These are phyloP conservation scores for Punctularia strigosozonata DNA, from an alignment of 768 basidiomycete genomes.

Conservation along the genomic window DNA sequence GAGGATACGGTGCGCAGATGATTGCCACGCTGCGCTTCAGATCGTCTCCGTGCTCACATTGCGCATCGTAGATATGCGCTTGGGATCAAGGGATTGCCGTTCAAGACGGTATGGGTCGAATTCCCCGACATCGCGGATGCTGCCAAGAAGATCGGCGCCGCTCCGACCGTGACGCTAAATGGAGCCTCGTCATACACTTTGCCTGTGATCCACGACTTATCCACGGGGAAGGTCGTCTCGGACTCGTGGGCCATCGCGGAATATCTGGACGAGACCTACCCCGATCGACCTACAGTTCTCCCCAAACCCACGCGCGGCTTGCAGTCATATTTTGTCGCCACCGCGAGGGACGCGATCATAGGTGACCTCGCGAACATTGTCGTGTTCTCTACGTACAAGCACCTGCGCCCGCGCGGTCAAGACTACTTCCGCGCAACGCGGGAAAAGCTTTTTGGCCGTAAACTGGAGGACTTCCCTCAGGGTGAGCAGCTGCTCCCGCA, in stretches of 20 bases:
- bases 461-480: slow-evolving; percentile 25
- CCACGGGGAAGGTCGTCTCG: slow-evolving; percentile 15
- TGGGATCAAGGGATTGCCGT: slow-evolving; percentile 21
- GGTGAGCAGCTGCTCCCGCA: no score
- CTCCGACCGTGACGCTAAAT: slow-evolving; percentile 9
- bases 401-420: slow-evolving; percentile 17
- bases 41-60: not conserved
- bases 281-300: slow-evolving; percentile 17
- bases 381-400: not conserved
- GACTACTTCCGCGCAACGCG: slow-evolving; percentile 23
- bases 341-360: not conserved
- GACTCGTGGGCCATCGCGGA: slow-evolving; percentile 21
- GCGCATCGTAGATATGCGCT: slow-evolving; percentile 15
- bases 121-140: slow-evolving; percentile 19
- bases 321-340: not conserved
- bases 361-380: not conserved
- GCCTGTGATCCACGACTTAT: slow-evolving; percentile 22
- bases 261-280: slow-evolving; percentile 25
- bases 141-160: slow-evolving; percentile 16
- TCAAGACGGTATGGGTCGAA: slow-evolving; percentile 22
- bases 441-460: slow-evolving; percentile 19
- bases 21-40: no score
- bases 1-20: slow-evolving; percentile 5
- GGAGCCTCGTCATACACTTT: slow-evolving; percentile 17
- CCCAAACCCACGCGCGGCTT: slow-evolving; percentile 4